Evolutionary conservation across 2,329 filamentous ascomycete genomes (phyloP).

Genomic region (Pseudofabraea citricarpa): DNA sequence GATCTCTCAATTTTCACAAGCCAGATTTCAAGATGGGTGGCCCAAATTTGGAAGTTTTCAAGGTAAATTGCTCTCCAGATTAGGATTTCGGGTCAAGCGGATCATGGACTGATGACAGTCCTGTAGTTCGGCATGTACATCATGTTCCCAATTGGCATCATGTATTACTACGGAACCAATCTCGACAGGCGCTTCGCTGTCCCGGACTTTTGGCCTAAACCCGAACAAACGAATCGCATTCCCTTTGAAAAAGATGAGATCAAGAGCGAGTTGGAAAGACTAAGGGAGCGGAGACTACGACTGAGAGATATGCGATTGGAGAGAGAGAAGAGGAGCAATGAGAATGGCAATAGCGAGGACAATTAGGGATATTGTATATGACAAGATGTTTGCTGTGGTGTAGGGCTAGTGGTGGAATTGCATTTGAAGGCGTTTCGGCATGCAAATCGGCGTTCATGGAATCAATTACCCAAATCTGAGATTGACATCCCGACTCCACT

Average conservation of each 20-base stretch:
- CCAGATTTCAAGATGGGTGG: constrained; percentile 58
- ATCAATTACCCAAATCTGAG: no score
- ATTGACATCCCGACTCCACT: no score
- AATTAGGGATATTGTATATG: not conserved
- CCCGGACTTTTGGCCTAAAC: constrained; percentile 88
- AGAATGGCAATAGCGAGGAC: no score
- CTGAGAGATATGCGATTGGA: constrained; percentile 30
- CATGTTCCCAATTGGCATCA: constrained; percentile 97
- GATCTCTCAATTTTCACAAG: not conserved
- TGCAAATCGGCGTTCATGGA: no score
- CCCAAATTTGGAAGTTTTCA: constrained; percentile 91
- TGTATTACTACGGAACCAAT: constrained; percentile 99
- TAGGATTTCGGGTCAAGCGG: no score
- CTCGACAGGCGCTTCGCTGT: constrained; percentile 89
- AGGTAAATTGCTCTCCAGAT: no score
- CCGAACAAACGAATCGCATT: constrained; percentile 70
- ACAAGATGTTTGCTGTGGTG: constrained; percentile 1
- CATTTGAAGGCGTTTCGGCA: not conserved
- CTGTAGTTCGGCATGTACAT: constrained; percentile 93
- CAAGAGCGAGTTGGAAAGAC: constrained; percentile 53
- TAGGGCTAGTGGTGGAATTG: constrained; percentile 4
- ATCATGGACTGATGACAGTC: constrained; percentile 5
- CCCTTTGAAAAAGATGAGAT: constrained; percentile 80
- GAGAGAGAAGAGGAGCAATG: constrained; percentile 7
- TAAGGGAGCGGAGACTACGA: constrained; percentile 23